Evolutionary conservation across 225 moss, liverwort and hornwort genomes (phyloP), one percentile per base, ranked within the genome.

Genomic region (Straminergon stramineum): DNA sequence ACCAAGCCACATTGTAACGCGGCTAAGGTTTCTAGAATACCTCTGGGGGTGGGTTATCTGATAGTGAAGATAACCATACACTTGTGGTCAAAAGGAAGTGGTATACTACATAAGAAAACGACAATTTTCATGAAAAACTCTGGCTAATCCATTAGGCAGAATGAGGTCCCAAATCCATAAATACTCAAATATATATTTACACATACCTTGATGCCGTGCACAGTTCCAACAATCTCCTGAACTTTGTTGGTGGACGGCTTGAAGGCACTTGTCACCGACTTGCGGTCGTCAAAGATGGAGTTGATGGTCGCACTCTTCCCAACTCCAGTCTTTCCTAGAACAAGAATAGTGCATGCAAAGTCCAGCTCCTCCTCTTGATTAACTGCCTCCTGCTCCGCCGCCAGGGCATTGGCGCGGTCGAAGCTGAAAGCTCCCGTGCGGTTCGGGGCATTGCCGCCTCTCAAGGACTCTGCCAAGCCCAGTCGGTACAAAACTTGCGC

Each of bases 301-400:
- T 99, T 99, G 48, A 99, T 96, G 48, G 98, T 99, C 5, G 97
- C 97, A 91, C 96, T 96, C 90, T 99, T 99, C 35, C 98, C 98
- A 62, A 99, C 98, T 21, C 98, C 97, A 8, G 98, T 99, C 94
- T 99, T 99, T 41, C 98, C 98, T 10, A 99, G 88, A 31, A 99
- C 91, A 92, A 99, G 93, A 79, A 99, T 97, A 1, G 97, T 99
- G 93, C 97, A 99, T 34, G 93, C 93, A 55, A 99, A 99, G 80
- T 99, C 96, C 76, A 99, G 94, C 90, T 96, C 96, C 88, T 95
- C 97, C 23, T 95, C 97, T 55, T 95, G 93, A 74, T 96, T 93
- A 17, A 94, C 90, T 83, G 96, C 95, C 91, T 97, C 97, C 90
- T 96, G 96, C 75, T 97, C 97, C 89, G 94, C 93, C 11, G 98